Base-by-base conservation (phyloP, 2,329 filamentous ascomycete genomes). In the Diaporthe humulicola region DNA sequence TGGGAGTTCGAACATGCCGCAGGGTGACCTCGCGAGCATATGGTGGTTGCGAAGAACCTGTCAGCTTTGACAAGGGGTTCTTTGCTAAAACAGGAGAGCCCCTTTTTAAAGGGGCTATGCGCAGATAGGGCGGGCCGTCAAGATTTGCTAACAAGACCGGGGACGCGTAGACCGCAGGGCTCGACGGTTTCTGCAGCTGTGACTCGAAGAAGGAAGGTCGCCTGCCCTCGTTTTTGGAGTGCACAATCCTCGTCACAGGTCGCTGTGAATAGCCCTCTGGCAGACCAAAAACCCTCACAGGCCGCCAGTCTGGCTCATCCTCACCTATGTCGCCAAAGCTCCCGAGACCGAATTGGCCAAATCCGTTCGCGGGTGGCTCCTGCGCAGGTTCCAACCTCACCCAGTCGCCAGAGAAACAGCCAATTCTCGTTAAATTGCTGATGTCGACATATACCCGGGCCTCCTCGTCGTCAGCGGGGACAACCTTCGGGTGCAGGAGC, bases 381-480 rank as follows among this genome's bases (percentile, higher is more conserved):
- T 94, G 90, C 0, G 94, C 90, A 8, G 91, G 89, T 84, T 98
- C 95, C 15, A 98, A 88, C 30, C 93, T 92, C 15, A 98, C 95
- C 97, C 97, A 99, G 81, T 99, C 97, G 40, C 97, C 97, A 0
- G 96, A 98, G 81, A 99, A 99, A 83, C 96, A 98, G 22, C 96
- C 96, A 71, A 99, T 93, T 78, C 96, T 95, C 19, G 95, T 93
- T 28, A 99, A 85, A 1, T 95, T 94, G 74, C 91, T 93, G 10
- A 97, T 93, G 79, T 98, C 95, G 7, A 99, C 96, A 80, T 96
- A 99, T 2, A 98, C 90, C 64, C 97, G 92, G 2, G 95, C 93
- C 79, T 97, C 93, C 77, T 98, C 95, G 76, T 99, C 97, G 76
- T 98, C 95, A 36, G 92, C 90, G 0, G 88, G 83, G 1, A 85